Evolutionary conservation across 108 stramenopile species (phyloP), one percentile per base, ranked within the genome.

Genomic region (Discostella pseudostelligera): DNA sequence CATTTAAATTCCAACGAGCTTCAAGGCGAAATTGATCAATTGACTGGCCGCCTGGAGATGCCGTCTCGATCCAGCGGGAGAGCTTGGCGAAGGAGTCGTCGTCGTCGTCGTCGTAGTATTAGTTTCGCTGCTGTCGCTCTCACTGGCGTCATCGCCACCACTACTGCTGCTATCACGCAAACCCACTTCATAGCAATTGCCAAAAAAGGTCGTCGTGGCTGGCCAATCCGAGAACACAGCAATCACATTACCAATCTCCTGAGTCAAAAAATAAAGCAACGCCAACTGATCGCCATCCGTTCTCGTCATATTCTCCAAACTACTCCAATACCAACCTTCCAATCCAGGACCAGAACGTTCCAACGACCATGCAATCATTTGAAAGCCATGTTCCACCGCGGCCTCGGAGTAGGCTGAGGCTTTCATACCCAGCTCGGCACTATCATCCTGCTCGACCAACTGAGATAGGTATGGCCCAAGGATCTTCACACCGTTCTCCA

Each of bases 211-310:
- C 3, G 67, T 64, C 5, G 85, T 85, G 21, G 84, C 83, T 14
- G 88, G 82, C 88, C 88, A 89, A 56, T 89, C 88, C 24, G 80
- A 72, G 75, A 89, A 87, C 14, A 89, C 67, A 9, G 79, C 88
- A 3, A 84, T 10, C 17, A 87, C 69, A 32, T 32, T 32, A 12
- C 85, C 88, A 36, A 87, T 74, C 7, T 89, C 83, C 44, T 81
- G 20, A 37, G 47, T 14, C 21, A 87, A 59, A 16, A 76, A 82
- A 39, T 87, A 56, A 44, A 87, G 74, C 42, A 87, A 68, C 7
- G 45, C 69, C 50, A 68, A 82, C 2, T 59, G 46, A 44, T 78
- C 70, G 17, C 86, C 84, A 51, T 87, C 88, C 9, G 46, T 67
- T 3, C 73, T 37, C n/a, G 65, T 50, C 10, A 69, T 49, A 37